Conservation (phyloP, 2,329 filamentous ascomycete genomes). For the Diaporthe humulicola region DNA sequence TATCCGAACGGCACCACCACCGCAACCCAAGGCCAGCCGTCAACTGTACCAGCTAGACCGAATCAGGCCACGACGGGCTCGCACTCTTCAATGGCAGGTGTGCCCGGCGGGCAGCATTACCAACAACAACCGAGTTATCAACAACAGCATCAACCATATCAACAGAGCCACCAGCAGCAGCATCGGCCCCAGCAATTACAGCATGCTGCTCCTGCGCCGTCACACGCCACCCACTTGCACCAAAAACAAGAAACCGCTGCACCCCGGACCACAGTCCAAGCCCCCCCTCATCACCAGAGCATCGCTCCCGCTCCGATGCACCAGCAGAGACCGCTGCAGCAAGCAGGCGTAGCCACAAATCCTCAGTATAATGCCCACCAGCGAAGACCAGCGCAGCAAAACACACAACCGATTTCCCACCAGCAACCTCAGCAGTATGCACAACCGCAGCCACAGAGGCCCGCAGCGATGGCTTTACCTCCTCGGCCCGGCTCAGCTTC, state of each 20-base stretch:
- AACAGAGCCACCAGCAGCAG: slow-evolving; percentile 35
- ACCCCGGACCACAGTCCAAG: slow-evolving; percentile 27
- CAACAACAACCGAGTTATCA: slow-evolving; percentile 35
- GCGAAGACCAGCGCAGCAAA: slow-evolving; percentile 34
- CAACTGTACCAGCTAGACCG: slow-evolving; percentile 29
- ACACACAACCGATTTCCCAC: not conserved
- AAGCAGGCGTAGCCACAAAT: slow-evolving; percentile 23
- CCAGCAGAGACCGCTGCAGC: slow-evolving; percentile 36
- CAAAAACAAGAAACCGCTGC: slow-evolving; percentile 21
- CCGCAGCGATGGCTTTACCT: slow-evolving; percentile 17
- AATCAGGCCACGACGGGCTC: slow-evolving; percentile 25
- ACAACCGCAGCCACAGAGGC: slow-evolving; percentile 33
- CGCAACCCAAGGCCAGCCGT: slow-evolving; percentile 16
- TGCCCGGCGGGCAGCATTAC: slow-evolving; percentile 22
- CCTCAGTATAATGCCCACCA: slow-evolving; percentile 35
- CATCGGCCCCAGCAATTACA: slow-evolving; percentile 34
- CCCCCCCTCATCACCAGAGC: slow-evolving; percentile 34
- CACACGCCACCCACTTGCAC: not conserved
- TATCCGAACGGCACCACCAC: slow-evolving; percentile 34
- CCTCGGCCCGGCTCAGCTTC: slow-evolving; percentile 10
- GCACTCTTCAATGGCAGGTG: slow-evolving; percentile 8
- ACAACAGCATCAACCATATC: slow-evolving; percentile 39
- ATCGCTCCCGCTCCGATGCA: slow-evolving; percentile 38
- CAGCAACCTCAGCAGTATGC: slow-evolving; percentile 29
- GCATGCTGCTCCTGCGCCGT: slow-evolving; percentile 22